Conservation (phyloP, 495 filamentous ascomycete species). For the Hypomontagnella monticulosa region DNA sequence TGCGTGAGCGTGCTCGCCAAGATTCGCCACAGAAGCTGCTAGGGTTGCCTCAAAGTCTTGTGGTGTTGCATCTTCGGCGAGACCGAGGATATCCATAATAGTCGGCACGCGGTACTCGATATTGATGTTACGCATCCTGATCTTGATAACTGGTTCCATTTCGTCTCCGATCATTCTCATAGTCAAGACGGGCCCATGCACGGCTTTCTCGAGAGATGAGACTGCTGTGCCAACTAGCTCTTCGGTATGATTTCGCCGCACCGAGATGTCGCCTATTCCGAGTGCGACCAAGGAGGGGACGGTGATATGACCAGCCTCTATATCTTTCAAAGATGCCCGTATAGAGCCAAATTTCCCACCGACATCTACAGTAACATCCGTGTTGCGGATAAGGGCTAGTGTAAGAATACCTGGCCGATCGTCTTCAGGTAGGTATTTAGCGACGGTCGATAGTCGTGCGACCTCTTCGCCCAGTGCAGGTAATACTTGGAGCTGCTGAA, state of each 20-base stretch:
- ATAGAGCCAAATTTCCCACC: constrained; percentile 73
- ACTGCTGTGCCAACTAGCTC: constrained; percentile 64
- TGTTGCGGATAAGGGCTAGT: constrained; percentile 69
- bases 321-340: constrained; percentile 61
- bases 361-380: constrained; percentile 67
- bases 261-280: constrained; percentile 67
- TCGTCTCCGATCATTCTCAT: constrained; percentile 90
- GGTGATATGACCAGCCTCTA: constrained; percentile 84
- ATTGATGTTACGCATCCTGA: constrained; percentile 83
- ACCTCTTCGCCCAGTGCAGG: constrained; percentile 80
- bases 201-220: constrained; percentile 58
- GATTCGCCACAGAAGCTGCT: constrained; percentile 79
- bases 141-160: constrained; percentile 86
- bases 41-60: constrained; percentile 80
- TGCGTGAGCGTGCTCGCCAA: constrained; percentile 68
- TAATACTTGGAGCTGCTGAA: constrained; percentile 70
- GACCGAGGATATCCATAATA: constrained; percentile 77
- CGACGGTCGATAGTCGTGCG: constrained; percentile 80
- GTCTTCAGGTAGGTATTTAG: constrained; percentile 96
- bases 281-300: constrained; percentile 82
- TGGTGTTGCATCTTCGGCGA: constrained; percentile 71
- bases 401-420: constrained; percentile 90
- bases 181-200: constrained; percentile 53
- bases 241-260: constrained; percentile 73
- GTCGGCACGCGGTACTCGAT: constrained; percentile 87